Conservation (phyloP, 2,329 filamentous ascomycete genomes). For the Fusarium armeniacum region DNA sequence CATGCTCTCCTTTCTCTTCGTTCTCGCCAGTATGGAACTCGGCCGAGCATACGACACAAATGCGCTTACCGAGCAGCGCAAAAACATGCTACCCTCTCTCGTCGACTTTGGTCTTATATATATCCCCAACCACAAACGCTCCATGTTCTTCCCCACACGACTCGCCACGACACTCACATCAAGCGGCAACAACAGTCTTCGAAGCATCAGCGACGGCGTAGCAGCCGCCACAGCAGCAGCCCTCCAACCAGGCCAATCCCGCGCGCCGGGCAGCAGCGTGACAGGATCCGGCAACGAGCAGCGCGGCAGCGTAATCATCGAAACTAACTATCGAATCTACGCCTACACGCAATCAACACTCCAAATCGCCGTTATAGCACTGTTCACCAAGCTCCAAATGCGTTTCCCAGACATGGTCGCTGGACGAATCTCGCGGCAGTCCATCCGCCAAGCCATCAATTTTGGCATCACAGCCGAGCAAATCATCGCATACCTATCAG, state of each 20-base stretch:
- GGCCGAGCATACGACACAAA: constrained; percentile 91
- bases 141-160: constrained; percentile 88
- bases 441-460: constrained; percentile 86
- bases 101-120: constrained; percentile 95
- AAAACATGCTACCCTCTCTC: constrained; percentile 90
- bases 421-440: constrained; percentile 89
- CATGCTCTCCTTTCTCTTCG: constrained; percentile 95
- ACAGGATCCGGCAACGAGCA: constrained; percentile 58
- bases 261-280: constrained; percentile 53
- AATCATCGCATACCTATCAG: constrained; percentile 91
- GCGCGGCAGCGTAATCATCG: constrained; percentile 91
- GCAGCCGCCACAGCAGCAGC: constrained; percentile 72
- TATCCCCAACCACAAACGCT: constrained; percentile 68
- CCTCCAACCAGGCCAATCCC: constrained; percentile 55
- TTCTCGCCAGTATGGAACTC: constrained; percentile 92
- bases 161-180: constrained; percentile 90
- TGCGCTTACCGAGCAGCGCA: constrained; percentile 83
- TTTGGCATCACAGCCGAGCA: constrained; percentile 95
- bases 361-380: constrained; percentile 91
- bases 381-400: constrained; percentile 89
- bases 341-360: constrained; percentile 95
- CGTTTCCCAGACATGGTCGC: constrained; percentile 96
- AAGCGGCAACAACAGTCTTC: constrained; percentile 81
- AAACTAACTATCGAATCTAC: constrained; percentile 98
- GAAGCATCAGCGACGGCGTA: constrained; percentile 77